Evolutionary conservation across 352 stramenopile genomes (phyloP).

Genomic region (Phytophthora cactorum): DNA sequence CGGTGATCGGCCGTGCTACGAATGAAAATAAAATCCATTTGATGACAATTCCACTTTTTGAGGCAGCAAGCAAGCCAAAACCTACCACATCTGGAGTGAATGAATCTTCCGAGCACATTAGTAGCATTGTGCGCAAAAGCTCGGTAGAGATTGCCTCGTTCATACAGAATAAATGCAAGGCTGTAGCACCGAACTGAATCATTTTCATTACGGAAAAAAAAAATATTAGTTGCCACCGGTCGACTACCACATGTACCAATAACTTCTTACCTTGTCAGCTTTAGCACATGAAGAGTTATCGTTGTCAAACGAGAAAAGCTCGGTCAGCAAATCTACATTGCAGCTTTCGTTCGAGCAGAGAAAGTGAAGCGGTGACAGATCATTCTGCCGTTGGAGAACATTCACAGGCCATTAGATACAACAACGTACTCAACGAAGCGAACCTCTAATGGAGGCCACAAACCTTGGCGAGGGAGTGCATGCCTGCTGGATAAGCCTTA

Average conservation of each 20-base stretch:
- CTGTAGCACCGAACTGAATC: conserved; percentile 56
- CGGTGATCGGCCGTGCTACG: conserved; percentile 58
- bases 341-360: conserved; percentile 59
- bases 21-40: conserved; percentile 8
- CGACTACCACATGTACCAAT: background rate
- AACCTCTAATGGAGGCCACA: background rate
- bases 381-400: conserved; percentile 31
- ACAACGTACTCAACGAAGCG: background rate
- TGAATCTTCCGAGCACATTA: conserved; percentile 48
- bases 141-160: conserved; percentile 53
- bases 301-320: conserved; percentile 50
- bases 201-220: background rate
- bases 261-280: conserved; percentile 19
- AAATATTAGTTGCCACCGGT: background rate
- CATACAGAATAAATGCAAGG: conserved; percentile 73
- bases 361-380: conserved; percentile 52
- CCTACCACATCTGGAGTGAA: conserved; percentile 60
- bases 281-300: conserved; percentile 28
- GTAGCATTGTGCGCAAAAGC: conserved; percentile 45
- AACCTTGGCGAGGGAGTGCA: conserved; percentile 47
- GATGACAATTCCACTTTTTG: background rate
- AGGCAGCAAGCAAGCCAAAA: background rate
- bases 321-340: conserved; percentile 43
- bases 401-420: background rate
- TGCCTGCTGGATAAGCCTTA: conserved; percentile 29